Conservation (phyloP, 208 protist genomes). For the Phytomonas sp. region DNA sequence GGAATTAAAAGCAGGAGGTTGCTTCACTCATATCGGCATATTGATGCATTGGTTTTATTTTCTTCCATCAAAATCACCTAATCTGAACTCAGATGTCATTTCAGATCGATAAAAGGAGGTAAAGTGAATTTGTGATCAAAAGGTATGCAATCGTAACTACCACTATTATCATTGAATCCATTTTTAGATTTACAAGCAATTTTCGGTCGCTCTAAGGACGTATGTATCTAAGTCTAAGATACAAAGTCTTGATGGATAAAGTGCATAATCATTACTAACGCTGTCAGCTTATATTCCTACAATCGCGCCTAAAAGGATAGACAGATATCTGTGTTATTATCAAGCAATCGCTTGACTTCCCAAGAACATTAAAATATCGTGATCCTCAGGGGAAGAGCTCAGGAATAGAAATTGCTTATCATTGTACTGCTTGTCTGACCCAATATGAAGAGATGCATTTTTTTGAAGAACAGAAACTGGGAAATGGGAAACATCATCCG, state of each 20-base stretch:
- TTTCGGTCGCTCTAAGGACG: no score
- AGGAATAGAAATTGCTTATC: conserved; percentile 23
- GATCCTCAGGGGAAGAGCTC: conserved; percentile 22
- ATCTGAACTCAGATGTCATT: background rate
- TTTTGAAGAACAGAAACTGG: background rate
- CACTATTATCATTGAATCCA: background rate
- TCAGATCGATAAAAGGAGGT: background rate
- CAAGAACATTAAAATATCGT: conserved; percentile 25
- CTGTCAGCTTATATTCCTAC: background rate
- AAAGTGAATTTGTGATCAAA: background rate
- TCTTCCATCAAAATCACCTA: background rate
- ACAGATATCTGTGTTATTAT: conserved; percentile 62
- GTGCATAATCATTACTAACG: background rate
- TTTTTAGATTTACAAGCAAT: background rate
- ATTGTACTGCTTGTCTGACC: conserved; percentile 18
- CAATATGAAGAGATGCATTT: background rate
- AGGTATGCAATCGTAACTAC: background rate
- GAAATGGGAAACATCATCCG: background rate
- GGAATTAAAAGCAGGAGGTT: conserved; percentile 1
- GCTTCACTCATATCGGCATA: conserved; percentile 1
- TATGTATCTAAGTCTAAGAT: no score
- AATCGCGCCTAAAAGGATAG: background rate
- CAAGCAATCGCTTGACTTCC: conserved; percentile 14
- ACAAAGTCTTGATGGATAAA: background rate
- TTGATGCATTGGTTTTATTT: conserved; percentile 7